Percentiles rank a stretch among this genome's conserved stretches.
phyloP scores from a whole-genome alignment of 1,284 basidiomycete genomes.

The Tylopilus orsonianus region DNA sequence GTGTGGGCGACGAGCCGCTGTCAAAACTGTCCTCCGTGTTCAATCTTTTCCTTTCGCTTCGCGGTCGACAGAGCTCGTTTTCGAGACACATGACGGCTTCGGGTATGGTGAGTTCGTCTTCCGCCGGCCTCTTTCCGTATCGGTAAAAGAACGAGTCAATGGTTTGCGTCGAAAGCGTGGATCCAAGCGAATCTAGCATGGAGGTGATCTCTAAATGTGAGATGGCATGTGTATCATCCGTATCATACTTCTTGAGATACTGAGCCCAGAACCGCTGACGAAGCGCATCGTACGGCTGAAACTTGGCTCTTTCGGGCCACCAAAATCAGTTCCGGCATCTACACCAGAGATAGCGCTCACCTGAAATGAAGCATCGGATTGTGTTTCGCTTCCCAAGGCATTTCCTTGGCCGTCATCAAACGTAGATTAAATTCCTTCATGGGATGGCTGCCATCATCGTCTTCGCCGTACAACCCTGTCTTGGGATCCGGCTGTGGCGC shows the following conservation, averaged over 20 bases:
- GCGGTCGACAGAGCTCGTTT: constrained; percentile 71
- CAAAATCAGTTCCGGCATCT: constrained; percentile 4
- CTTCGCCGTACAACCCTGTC: constrained; percentile 68
- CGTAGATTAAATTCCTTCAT: constrained; percentile 71
- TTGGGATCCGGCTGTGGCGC: constrained; percentile 72
- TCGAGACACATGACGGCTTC: constrained; percentile 83
- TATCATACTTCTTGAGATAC: constrained; percentile 89
- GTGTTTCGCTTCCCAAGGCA: constrained; percentile 64
- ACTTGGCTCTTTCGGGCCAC: constrained; percentile 70
- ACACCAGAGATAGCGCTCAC: constrained; percentile 36
- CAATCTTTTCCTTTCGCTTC: constrained; percentile 66
- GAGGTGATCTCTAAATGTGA: constrained; percentile 88
- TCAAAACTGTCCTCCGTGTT: constrained; percentile 41
- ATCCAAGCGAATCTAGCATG: constrained; percentile 98
- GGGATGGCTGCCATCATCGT: constrained; percentile 41
- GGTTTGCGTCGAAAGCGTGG: constrained; percentile 83
- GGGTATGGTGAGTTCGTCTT: constrained; percentile 76
- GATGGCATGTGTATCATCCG: constrained; percentile 78
- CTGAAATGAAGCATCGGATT: constrained; percentile 60
- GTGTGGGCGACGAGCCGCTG: constrained; percentile 43
- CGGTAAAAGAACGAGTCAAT: constrained; percentile 79
- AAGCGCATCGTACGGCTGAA: constrained; percentile 90
- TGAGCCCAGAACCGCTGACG: constrained; percentile 92
- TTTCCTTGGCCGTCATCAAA: constrained; percentile 54
- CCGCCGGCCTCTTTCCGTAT: constrained; percentile 63